Percentiles rank a stretch among this genome's conserved stretches.
Evolutionary conservation across 139 green algal genomes (phyloP).

Genomic region (Volvox africanus): DNA sequence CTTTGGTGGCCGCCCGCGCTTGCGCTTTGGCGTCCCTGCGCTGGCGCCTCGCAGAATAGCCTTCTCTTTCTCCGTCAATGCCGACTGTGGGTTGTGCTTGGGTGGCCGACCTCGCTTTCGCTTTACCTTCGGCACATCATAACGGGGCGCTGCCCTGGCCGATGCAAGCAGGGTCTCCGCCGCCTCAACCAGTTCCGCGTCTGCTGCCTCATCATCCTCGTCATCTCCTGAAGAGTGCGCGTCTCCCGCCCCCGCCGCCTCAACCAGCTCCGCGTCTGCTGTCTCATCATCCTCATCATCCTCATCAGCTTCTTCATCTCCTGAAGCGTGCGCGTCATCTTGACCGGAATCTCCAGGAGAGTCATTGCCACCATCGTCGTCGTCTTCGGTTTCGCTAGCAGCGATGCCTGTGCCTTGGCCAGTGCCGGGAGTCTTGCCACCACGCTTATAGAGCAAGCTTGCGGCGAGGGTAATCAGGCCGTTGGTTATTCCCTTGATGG

Average conservation of each 20-base stretch:
- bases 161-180: neutral
- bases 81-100: constrained; percentile 5
- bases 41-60: neutral
- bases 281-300: neutral
- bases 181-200: neutral
- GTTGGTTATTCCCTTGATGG: too few species aligned
- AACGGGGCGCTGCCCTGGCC: neutral
- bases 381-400: too few species aligned
- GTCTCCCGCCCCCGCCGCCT: neutral
- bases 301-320: neutral
- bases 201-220: neutral
- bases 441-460: too few species aligned
- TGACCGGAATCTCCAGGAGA: too few species aligned
- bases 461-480: too few species aligned
- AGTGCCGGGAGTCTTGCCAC: too few species aligned
- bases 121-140: neutral
- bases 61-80: neutral
- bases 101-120: neutral
- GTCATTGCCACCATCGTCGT: too few species aligned
- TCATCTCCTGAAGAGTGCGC: neutral
- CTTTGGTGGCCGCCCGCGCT: neutral
- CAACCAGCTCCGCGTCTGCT: neutral
- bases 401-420: too few species aligned
- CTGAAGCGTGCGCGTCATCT: neutral
- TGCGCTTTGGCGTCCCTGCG: neutral